A percentile compares a stretch with the other conserved stretches of the same genome.
These are phyloP conservation scores for Hypoxylon rickii DNA, from an alignment of 495 filamentous ascomycete species.

Conservation along the genomic window DNA sequence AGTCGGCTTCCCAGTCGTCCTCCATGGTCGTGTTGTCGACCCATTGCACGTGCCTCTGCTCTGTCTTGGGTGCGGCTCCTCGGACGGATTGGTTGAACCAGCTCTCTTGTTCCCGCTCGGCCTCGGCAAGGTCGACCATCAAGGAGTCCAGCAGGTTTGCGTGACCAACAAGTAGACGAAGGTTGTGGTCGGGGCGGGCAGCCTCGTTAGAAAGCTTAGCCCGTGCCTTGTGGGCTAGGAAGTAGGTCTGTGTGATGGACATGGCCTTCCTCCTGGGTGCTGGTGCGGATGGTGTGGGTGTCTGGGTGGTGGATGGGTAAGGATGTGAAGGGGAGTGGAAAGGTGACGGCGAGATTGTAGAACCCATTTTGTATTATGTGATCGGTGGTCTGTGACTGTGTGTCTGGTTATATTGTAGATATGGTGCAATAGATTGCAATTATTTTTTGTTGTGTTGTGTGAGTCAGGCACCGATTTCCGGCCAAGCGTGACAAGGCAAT, in stretches of 20 bases:
- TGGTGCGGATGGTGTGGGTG: slow-evolving; percentile 33
- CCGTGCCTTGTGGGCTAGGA: slow-evolving; percentile 92
- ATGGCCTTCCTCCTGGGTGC: slow-evolving; percentile 67
- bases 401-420: slow-evolving; percentile 14
- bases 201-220: slow-evolving; percentile 94
- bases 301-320: slow-evolving; percentile 9
- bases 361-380: slow-evolving; percentile 40
- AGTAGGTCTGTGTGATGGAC: slow-evolving; percentile 97
- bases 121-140: slow-evolving; percentile 93
- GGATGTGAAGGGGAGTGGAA: slow-evolving; percentile 31
- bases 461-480: slow-evolving; percentile 44
- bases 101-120: slow-evolving; percentile 92
- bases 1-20: slow-evolving; percentile 71
- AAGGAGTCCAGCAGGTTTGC: slow-evolving; percentile 96
- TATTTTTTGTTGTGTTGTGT: slow-evolving; percentile 38
- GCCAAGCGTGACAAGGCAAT: slow-evolving; percentile 31
- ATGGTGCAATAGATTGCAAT: slow-evolving; percentile 36
- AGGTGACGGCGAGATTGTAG: slow-evolving; percentile 32
- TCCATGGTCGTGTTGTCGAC: slow-evolving; percentile 76
- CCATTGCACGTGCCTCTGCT: slow-evolving; percentile 82
- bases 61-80: slow-evolving; percentile 64
- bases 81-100: slow-evolving; percentile 97
- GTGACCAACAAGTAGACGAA: slow-evolving; percentile 90
- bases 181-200: slow-evolving; percentile 86
- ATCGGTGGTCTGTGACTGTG: slow-evolving; percentile 14